Evolutionary conservation across 768 basidiomycete genomes (phyloP), one percentile per base, ranked within the genome.

Genomic region (Russula emetica): DNA sequence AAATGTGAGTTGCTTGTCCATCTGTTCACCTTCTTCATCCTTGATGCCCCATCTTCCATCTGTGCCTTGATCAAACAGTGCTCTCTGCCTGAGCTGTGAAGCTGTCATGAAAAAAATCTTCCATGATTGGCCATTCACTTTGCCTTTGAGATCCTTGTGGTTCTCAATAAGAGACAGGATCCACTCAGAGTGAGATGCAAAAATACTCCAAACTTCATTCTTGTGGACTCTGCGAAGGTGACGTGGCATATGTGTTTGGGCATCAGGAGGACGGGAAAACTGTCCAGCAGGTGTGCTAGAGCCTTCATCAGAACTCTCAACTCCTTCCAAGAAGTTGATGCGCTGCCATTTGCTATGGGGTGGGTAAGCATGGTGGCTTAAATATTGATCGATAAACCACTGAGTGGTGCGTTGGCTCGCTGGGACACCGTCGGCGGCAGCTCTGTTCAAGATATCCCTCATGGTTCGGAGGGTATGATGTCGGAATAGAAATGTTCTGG

Each of bases 121-220:
- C 86, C 85, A 88, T n/a, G 75, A 69, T 0, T 64, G 54, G 3
- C 82, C 64, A 58, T 85, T 74, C 8, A 88, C 69, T 58, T n/a
- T 66, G 61, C 28, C 70, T 68, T 42, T 59, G 67, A 13, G 67
- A 18, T 63, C 75, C 38, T 78, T 69, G 63, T 81, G 81, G 53
- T 85, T 77, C 9, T 81, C 78, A 36, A 85, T 70, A 7, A 59
- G 52, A 7, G 26, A 38, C 3, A 47, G 24, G 7, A 88, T 67
- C 85, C 85, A 88, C 40, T 79, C 80, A 0, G 79, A 78, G 9
- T 87, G 84, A 10, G 78, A 75, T 11, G 83, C 84, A 63, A 86
- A 81, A 1, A 77, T 63, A 13, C 78, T 76, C 40, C 75, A 70
- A n/a, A 87, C 71, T 69, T 85, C 82, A 38, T 83, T 79, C 32